Conservation (phyloP, 768 basidiomycete species). For the Lactarius akahatsu region DNA sequence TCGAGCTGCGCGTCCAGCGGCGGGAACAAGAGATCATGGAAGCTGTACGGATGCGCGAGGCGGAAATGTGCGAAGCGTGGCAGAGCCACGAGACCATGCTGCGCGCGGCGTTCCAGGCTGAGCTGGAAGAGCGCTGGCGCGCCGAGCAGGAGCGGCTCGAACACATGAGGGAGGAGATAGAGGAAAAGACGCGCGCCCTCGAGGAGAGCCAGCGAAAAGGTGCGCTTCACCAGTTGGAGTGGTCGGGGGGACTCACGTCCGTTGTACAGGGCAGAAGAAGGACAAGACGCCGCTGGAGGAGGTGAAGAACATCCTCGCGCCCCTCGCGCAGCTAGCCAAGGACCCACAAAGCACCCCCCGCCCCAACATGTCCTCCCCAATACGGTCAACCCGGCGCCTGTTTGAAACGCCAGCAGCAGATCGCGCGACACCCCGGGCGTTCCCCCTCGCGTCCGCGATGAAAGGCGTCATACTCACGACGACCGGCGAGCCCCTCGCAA, state of each 20-base stretch:
- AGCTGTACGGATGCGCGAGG: conserved; percentile 62
- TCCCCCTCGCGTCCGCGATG: conserved; percentile 41
- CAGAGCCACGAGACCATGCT: conserved; percentile 50
- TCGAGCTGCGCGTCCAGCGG: conserved; percentile 58
- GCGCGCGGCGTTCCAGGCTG: conserved; percentile 49
- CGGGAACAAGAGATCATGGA: conserved; percentile 73
- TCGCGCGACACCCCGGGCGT: conserved; percentile 35
- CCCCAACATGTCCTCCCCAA: conserved; percentile 29
- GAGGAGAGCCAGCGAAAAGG: conserved; percentile 41
- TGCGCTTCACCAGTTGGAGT: conserved; percentile 26
- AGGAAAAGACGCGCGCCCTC: conserved; percentile 46
- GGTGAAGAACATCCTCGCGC: conserved; percentile 66
- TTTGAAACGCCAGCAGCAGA: conserved; percentile 58
- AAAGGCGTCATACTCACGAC: conserved; percentile 72
- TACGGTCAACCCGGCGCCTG: conserved; percentile 27
- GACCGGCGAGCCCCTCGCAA: conserved; percentile 71
- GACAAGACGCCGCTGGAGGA: conserved; percentile 69
- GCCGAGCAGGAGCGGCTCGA: conserved; percentile 51
- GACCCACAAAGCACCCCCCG: conserved; percentile 33
- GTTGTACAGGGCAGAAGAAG: conserved; percentile 42
- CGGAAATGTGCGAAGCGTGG: conserved; percentile 64
- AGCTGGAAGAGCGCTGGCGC: conserved; percentile 38
- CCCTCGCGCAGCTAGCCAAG: conserved; percentile 41
- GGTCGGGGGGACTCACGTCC: neutral
- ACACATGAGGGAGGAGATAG: conserved; percentile 48